Base-by-base conservation (phyloP, 805 yeast genomes). In the Schwanniomyces occidentalis region DNA sequence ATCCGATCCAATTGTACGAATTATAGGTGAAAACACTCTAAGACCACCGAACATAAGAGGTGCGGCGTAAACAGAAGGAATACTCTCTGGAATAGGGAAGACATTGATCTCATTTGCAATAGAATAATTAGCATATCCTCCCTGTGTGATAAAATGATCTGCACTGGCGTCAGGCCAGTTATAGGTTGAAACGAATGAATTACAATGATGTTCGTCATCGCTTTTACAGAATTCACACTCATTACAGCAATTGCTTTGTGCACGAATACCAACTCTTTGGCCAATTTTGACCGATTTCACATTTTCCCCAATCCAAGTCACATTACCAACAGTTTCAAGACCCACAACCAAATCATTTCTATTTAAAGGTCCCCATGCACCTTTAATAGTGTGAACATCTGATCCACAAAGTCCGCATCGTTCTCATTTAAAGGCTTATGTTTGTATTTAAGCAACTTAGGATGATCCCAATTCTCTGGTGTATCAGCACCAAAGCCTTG, bases 191-290 rank as follows among this genome's bases (percentile, higher is more conserved):
- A 69, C 71, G 35, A 64, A 59, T 9, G 66, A 53, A 9, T 43
- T 42, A 63, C 93, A 85, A 64, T 75, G 76, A 29, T 58, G 61
- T 40, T 68, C 69, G 41, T 59, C 53, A 32, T 54, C 51, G 19
- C 36, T 20, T 10, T 45, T 24, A 48, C 78, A 86, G 51, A 77
- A 68, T 32, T 66, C 51, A 63, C 95, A 86, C 10, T 74, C 63
- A 36, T 70, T 58, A 64, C 95, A 85, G 22, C 83, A 65, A 38
- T 62, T 65, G 17, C 72, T 65, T 52, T 77, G 80, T 15, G 93
- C 91, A 47, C 95, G 95, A 30, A 84, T 73, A 35, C 91, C 95
- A 19, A 84, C 93, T 45, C 87, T 69, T 45, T 86, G 82, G 36
- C 95, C 95, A 15, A 81, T 54, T 52, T 69, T 75, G 63, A 60